These are phyloP conservation scores for Lactarius quietus DNA, from an alignment of 768 basidiomycete genomes.

Conservation along the genomic window DNA sequence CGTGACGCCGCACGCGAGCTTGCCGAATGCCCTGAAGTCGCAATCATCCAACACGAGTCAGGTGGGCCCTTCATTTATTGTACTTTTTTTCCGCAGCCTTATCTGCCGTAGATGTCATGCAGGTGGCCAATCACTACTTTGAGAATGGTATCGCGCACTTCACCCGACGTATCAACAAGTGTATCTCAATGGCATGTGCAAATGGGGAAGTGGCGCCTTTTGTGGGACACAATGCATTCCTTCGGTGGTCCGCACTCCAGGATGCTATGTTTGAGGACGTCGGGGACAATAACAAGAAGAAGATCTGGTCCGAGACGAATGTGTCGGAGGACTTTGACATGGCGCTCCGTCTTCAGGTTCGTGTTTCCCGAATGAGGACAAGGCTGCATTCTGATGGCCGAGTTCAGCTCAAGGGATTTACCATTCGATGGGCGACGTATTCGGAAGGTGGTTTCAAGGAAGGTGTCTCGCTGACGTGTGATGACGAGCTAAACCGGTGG, in stretches of 20 bases:
- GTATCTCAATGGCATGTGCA: conserved; percentile 74
- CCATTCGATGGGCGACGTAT: conserved; percentile 85
- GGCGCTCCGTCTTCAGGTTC: conserved; percentile 56
- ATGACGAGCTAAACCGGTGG: conserved; percentile 91
- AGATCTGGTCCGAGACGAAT: conserved; percentile 77
- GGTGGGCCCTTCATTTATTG: conserved; percentile 36
- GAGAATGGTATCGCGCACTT: conserved; percentile 90
- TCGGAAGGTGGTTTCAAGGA: conserved; percentile 85
- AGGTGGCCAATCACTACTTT: conserved; percentile 85
- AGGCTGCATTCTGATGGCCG: not conserved
- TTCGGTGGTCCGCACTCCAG: conserved; percentile 86
- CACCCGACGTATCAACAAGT: conserved; percentile 81
- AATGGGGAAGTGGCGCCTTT: conserved; percentile 83
- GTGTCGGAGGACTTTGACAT: conserved; percentile 85
- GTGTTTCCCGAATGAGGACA: not conserved
- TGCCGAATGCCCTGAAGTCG: conserved; percentile 74
- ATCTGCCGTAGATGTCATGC: conserved; percentile 68
- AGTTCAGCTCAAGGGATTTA: conserved; percentile 52
- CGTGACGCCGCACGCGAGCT: conserved; percentile 87
- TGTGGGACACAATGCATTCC: conserved; percentile 85
- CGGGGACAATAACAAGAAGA: conserved; percentile 58
- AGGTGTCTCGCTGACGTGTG: conserved; percentile 83
- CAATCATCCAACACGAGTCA: conserved; percentile 88
- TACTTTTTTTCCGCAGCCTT: not conserved
- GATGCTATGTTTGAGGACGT: conserved; percentile 75